These are phyloP conservation scores for Penicillium sclerotigenum DNA, from an alignment of 2,329 filamentous ascomycete genomes.

Conservation along the genomic window DNA sequence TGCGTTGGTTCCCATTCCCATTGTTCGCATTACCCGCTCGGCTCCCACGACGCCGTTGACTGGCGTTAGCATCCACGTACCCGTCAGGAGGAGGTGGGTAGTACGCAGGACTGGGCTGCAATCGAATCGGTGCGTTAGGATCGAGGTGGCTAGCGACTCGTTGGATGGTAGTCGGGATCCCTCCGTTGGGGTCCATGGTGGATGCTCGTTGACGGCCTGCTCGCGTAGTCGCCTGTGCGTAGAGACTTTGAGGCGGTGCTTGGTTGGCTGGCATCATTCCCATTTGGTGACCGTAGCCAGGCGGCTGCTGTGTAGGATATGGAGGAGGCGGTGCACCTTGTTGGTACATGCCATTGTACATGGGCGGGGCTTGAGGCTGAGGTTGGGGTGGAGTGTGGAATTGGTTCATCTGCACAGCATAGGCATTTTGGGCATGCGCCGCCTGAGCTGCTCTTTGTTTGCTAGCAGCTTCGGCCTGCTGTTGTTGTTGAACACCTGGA, in stretches of 20 bases:
- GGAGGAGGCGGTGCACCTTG: conserved; percentile 74
- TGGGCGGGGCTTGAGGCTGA: conserved; percentile 52
- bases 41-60: conserved; percentile 71
- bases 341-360: conserved; percentile 77
- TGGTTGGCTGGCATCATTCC: conserved; percentile 67
- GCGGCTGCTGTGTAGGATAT: conserved; percentile 71
- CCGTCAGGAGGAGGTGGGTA: conserved; percentile 91
- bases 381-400: conserved; percentile 50
- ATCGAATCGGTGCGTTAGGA: conserved; percentile 84
- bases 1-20: conserved; percentile 49
- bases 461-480: conserved; percentile 88
- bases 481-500: conserved; percentile 90
- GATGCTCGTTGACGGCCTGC: conserved; percentile 83
- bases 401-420: conserved; percentile 61
- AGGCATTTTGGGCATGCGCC: conserved; percentile 69
- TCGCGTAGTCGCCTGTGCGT: conserved; percentile 71
- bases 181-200: conserved; percentile 93
- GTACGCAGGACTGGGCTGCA: conserved; percentile 95
- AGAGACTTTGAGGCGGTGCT: conserved; percentile 67
- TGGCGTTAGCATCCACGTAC: conserved; percentile 64
- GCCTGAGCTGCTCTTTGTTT: conserved; percentile 73
- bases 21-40: conserved; percentile 51
- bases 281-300: conserved; percentile 70
- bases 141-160: conserved; percentile 94
- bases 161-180: conserved; percentile 88